phyloP scores from a whole-genome alignment of 768 basidiomycete species.

The Chalciporus chontae region DNA sequence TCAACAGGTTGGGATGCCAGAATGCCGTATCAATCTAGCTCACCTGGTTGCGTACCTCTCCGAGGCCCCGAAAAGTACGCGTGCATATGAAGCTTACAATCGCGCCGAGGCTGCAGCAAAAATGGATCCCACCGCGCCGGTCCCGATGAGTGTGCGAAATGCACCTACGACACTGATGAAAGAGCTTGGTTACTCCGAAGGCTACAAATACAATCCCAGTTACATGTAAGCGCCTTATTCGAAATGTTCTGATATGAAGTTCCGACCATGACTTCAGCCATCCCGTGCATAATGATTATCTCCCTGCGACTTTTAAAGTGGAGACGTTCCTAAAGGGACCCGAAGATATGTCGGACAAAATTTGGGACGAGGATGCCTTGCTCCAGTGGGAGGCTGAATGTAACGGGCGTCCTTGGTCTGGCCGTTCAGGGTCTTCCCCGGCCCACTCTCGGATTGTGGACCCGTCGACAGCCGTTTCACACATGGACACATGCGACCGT shows the following conservation, averaged over 20 bases:
- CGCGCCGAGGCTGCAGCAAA: conserved; percentile 62
- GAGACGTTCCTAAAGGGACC: conserved; percentile 43
- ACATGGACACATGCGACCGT: neutral
- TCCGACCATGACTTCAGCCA: conserved; percentile 38
- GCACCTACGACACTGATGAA: conserved; percentile 73
- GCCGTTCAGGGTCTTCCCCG: conserved; percentile 22
- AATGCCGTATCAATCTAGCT: conserved; percentile 74
- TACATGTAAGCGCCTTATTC: conserved; percentile 40
- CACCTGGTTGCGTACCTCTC: conserved; percentile 75
- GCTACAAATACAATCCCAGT: conserved; percentile 61
- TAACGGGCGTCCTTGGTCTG: conserved; percentile 49
- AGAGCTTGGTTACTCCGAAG: conserved; percentile 61
- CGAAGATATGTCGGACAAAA: conserved; percentile 42
- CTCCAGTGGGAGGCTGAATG: conserved; percentile 50
- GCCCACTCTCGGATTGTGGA: neutral
- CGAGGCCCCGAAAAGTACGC: conserved; percentile 80
- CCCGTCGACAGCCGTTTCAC: neutral
- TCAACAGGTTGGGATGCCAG: conserved; percentile 75
- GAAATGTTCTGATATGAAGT: neutral
- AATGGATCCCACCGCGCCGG: conserved; percentile 47
- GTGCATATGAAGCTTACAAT: conserved; percentile 75
- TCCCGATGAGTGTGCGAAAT: conserved; percentile 74
- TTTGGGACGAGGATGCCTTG: conserved; percentile 61
- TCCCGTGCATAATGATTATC: conserved; percentile 61
- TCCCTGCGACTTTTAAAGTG: conserved; percentile 47